These are phyloP conservation scores for Aphanomyces euteiches DNA, from an alignment of 352 stramenopile species.

Conservation along the genomic window DNA sequence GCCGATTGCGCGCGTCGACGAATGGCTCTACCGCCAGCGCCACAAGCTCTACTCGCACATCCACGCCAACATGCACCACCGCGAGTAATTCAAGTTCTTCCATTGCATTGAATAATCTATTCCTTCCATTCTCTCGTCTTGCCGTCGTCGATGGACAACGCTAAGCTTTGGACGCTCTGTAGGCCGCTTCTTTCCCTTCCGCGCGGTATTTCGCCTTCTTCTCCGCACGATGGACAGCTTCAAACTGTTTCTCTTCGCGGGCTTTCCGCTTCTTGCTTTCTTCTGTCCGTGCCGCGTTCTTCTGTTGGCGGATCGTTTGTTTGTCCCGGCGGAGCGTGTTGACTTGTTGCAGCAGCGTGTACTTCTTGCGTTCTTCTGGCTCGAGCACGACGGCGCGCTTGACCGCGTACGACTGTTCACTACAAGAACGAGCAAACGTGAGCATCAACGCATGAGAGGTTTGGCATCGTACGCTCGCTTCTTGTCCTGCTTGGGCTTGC, in stretches of 20 bases:
- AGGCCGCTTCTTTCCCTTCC: constrained; percentile 58
- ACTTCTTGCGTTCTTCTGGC: constrained; percentile 94
- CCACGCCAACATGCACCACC: no score
- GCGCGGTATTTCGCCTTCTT: constrained; percentile 86
- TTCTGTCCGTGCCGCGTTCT: constrained; percentile 78
- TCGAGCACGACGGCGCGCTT: constrained; percentile 94
- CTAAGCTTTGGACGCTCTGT: constrained; percentile 24
- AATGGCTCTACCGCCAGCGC: no score
- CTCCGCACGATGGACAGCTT: constrained; percentile 67
- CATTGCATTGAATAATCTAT: no score
- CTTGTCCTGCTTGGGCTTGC: constrained; percentile 94
- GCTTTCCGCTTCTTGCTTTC: constrained; percentile 91
- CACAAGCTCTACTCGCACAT: no score
- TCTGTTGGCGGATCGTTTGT: constrained; percentile 90
- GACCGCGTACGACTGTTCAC: constrained; percentile 78
- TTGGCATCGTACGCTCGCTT: constrained; percentile 51
- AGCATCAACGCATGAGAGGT: not conserved
- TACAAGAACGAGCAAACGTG: constrained; percentile 12
- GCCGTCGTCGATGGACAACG: not conserved
- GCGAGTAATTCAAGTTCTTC: no score
- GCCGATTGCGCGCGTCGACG: no score
- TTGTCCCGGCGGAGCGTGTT: constrained; percentile 98
- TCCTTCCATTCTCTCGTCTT: no score
- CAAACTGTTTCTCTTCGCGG: constrained; percentile 89
- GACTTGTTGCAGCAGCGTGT: constrained; percentile 96